Percentiles rank a stretch among this genome's conserved stretches.
Conservation (phyloP, 805 yeast genomes). For the Kodamaea kaohsiungensis region DNA sequence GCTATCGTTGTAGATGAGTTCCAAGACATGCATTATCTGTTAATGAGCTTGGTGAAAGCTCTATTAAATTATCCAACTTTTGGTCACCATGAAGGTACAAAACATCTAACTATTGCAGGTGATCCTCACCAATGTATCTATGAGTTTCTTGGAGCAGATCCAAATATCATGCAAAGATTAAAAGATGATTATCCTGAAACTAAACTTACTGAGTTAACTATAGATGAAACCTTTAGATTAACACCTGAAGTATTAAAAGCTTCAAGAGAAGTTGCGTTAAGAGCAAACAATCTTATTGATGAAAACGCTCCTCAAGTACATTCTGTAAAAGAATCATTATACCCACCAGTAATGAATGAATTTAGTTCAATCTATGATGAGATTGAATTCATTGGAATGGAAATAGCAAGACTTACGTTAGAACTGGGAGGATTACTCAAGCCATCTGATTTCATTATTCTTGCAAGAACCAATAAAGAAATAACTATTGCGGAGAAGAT, state of each 20-base stretch:
- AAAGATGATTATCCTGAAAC: slow-evolving; percentile 20
- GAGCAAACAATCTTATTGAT: slow-evolving; percentile 9
- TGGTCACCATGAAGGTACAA: slow-evolving; percentile 20
- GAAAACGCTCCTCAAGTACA: neutral
- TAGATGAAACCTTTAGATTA: slow-evolving; percentile 60
- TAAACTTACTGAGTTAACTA: slow-evolving; percentile 27
- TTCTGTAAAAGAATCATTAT: slow-evolving; percentile 20
- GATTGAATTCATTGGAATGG: slow-evolving; percentile 43
- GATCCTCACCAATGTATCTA: slow-evolving; percentile 73
- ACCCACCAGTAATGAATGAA: slow-evolving; percentile 23
- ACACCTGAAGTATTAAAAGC: slow-evolving; percentile 56
- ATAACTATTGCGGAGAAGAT: slow-evolving; percentile 37
- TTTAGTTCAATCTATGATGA: slow-evolving; percentile 34
- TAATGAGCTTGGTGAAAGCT: slow-evolving; percentile 45
- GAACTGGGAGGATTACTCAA: slow-evolving; percentile 43
- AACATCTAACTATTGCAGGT: slow-evolving; percentile 66
- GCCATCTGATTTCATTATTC: slow-evolving; percentile 52
- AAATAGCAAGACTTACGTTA: slow-evolving; percentile 42
- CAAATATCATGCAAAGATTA: slow-evolving; percentile 30
- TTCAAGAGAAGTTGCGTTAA: slow-evolving; percentile 31
- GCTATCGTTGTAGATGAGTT: slow-evolving; percentile 67
- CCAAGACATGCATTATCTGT: slow-evolving; percentile 63
- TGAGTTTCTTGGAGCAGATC: slow-evolving; percentile 59
- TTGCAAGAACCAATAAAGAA: slow-evolving; percentile 55
- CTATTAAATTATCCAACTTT: slow-evolving; percentile 37